Evolutionary conservation across 108 stramenopile genomes (phyloP), one percentile per base, ranked within the genome.

Genomic region (Parmales sp.): DNA sequence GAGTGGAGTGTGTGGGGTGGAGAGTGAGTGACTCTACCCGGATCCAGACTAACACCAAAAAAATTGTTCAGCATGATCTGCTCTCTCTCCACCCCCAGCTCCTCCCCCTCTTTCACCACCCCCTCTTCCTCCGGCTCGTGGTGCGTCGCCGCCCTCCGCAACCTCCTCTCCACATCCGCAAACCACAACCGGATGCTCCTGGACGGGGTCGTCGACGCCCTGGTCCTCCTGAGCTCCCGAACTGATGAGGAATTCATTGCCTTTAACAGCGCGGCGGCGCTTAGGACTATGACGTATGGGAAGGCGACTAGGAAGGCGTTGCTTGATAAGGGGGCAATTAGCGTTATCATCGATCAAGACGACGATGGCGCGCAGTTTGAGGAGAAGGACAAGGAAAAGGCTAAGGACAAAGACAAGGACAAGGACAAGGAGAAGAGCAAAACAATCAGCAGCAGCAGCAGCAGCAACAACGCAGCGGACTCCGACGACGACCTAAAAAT

Each of bases 221-320:
- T 60, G 54, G 54, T 60, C 3, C 29, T 34, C 31, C 31, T 60
- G 2, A 34, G 31, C 31, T 28, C 29, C 26, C n/a, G n/a, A n/a
- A 19, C 29, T 16, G 36, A 29, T 28, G 20, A 6, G 16, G 13
- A 16, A 28, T 60, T 34, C 26, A 20, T 60, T 1, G 31, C 29
- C 54, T 20, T 60, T 16, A 60, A 69, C 22, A 26, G 38, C 25
- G 44, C 68, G 1, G 37, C 68, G 1, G 44, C 68, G 38, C 54
- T 69, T 5, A 46, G 68, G 6, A 39, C 46, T 22, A 28, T 69
- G 23, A 69, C 68, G 46, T 69, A 69, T 34, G 51, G 51, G 26
- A 18, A 7, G 5, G 41, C 46, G 11, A 69, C 54, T 23, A 25
- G 68, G 4, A 39, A 50, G 41, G 38, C 37, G 1, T 49, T 69